A percentile compares a stretch with the other conserved stretches of the same genome.
Evolutionary conservation across 2,329 filamentous ascomycete species (phyloP).

Genomic region (Cercospora janseana): DNA sequence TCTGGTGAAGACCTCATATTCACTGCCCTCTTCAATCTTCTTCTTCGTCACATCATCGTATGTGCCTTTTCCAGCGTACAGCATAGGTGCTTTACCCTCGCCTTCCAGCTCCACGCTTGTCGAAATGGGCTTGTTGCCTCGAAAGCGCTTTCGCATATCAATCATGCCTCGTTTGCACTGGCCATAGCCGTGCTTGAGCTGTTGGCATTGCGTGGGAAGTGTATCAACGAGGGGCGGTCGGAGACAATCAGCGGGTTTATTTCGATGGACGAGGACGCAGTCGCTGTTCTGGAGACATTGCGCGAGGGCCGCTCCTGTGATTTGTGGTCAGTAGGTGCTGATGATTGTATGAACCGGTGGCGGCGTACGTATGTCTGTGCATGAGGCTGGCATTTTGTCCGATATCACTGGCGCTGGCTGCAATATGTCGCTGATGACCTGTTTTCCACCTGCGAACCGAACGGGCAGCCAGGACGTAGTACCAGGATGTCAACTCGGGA

Average conservation of each 20-base stretch:
- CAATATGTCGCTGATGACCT: too few relatives aligned
- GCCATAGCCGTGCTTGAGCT: conserved; percentile 87
- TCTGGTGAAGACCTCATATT: conserved; percentile 34
- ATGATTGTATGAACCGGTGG: not conserved
- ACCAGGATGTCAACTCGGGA: not conserved
- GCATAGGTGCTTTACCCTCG: conserved; percentile 51
- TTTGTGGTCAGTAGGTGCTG: conserved; percentile 5
- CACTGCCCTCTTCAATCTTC: conserved; percentile 35
- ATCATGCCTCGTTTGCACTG: conserved; percentile 96
- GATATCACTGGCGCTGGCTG: too few relatives aligned
- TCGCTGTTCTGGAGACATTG: conserved; percentile 94
- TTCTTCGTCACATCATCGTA: conserved; percentile 30
- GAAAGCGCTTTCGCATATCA: conserved; percentile 98
- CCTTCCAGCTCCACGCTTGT: conserved; percentile 62
- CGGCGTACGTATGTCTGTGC: conserved; percentile 86
- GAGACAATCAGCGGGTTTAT: conserved; percentile 84
- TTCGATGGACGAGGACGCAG: conserved; percentile 89
- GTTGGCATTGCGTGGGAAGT: conserved; percentile 83
- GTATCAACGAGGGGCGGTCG: conserved; percentile 75
- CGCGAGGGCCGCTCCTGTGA: conserved; percentile 80
- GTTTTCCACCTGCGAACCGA: too few relatives aligned
- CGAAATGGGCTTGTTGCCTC: conserved; percentile 83
- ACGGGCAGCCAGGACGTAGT: too few relatives aligned
- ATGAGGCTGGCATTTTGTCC: conserved; percentile 98
- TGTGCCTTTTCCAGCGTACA: conserved; percentile 68